A percentile compares a stretch with the other conserved stretches of the same genome.
phyloP scores from a whole-genome alignment of 179 eudicot species.

The Actinidia chinensis region DNA sequence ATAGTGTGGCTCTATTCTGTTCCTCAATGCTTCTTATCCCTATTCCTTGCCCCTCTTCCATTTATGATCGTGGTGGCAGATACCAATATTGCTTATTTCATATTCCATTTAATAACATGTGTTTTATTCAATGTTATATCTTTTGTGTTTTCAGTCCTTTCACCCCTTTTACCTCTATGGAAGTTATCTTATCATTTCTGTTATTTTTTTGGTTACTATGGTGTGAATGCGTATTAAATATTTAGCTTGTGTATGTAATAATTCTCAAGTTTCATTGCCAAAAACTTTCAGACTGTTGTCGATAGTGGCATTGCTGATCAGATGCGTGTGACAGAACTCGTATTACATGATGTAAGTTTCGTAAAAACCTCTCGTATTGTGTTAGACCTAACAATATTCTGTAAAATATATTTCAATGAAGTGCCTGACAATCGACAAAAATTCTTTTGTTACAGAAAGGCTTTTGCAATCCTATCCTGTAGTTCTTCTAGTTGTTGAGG shows the following conservation, averaged over 20 bases:
- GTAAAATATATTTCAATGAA: neutral
- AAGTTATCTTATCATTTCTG: neutral
- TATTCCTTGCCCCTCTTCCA: neutral
- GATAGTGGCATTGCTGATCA: constrained; percentile 96
- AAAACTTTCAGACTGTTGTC: constrained; percentile 63
- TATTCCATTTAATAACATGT: neutral
- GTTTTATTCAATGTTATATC: too few species aligned
- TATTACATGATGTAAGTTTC: constrained; percentile 76
- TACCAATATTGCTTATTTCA: neutral
- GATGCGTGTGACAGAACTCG: constrained; percentile 79
- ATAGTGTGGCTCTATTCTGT: neutral
- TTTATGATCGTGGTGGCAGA: neutral
- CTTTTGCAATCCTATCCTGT: neutral
- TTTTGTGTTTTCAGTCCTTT: neutral
- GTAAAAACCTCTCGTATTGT: neutral
- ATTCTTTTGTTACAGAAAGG: neutral
- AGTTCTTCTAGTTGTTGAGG: neutral
- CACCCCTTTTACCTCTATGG: neutral
- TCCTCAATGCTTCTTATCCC: neutral
- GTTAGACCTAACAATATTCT: neutral
- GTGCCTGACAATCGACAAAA: neutral
- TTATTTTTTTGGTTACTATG: neutral
- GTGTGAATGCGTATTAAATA: neutral
- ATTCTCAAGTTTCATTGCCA: neutral
- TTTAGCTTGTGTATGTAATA: neutral